Base-by-base conservation (phyloP, 441 rosid genomes). In the Erysimum pusillum region DNA sequence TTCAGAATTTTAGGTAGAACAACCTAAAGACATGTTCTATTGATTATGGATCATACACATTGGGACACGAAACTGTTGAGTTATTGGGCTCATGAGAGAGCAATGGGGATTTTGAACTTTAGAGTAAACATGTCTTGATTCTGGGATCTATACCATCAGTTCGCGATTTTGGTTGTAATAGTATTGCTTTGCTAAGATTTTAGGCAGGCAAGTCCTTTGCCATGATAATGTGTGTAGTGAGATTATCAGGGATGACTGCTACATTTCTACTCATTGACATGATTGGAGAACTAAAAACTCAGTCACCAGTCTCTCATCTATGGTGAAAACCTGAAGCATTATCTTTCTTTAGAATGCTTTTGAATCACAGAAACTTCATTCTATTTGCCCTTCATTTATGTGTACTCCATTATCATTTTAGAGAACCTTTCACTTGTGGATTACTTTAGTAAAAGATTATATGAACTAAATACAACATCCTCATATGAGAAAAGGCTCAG, bases 361-460 rank as follows among this genome's bases (percentile, higher is more conserved):
- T 63, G 54, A 6, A 9, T 51, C 31, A 7, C 42, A 62, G 10
- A 73, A 28, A 72, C 20, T 73, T 63, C 63, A 39, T 62, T 39
- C 17, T 59, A 3, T 9, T 25, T 61, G 7, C 39, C 15, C 11
- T 38, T 49, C 18, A 5, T 25, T 41, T 35, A 13, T 63, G 35
- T 42, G 17, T 73, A 28, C 22, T 15, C 57, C 7, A 2, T 53
- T 41, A 20, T 34, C 59, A 48, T 63, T 48, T 56, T 5, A 15
- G 10, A 67, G 9, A 17, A 12, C 7, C 13, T 41, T 39, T 67
- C 7, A 51, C 31, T 31, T 60, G 11, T 31, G 14, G 45, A 41
- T 39, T 13, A 25, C 36, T 63, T 1, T 25, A 42, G 67, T 8
- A 22, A 13, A 14, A 14, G 38, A 32, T 56, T 6, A 13, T 20